Evolutionary conservation across 176 grass and related monocot species (phyloP).

Genomic region (Zoysia pacifica): DNA sequence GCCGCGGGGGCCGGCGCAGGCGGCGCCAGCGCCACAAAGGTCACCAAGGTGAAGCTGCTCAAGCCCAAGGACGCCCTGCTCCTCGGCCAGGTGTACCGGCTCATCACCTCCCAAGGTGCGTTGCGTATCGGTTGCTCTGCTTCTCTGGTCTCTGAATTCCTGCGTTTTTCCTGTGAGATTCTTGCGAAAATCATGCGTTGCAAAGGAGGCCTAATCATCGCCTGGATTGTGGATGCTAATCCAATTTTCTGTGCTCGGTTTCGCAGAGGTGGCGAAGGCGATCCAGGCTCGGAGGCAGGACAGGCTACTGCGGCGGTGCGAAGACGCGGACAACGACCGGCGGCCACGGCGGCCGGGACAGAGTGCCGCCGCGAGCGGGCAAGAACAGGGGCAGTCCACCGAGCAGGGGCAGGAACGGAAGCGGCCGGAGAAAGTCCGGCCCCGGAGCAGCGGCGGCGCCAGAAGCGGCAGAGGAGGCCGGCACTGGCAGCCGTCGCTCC

Average conservation of each 20-base stretch:
- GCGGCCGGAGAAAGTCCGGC: slow-evolving; percentile 39
- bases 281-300: slow-evolving; percentile 62
- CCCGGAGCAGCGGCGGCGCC: slow-evolving; percentile 4
- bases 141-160: background rate
- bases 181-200: too few species aligned
- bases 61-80: slow-evolving; percentile 69
- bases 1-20: background rate
- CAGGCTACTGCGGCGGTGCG: slow-evolving; percentile 39
- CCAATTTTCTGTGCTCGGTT: background rate
- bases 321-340: slow-evolving; percentile 9
- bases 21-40: slow-evolving; percentile 5
- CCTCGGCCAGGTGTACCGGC: slow-evolving; percentile 86
- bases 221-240: background rate
- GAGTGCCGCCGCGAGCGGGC: background rate
- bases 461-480: background rate
- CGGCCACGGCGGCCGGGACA: background rate
- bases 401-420: slow-evolving; percentile 19
- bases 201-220: too few species aligned
- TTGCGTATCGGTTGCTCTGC: background rate
- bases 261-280: slow-evolving; percentile 63
- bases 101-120: slow-evolving; percentile 87
- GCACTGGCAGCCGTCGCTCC: slow-evolving; percentile 51
- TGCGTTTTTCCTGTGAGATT: too few species aligned
- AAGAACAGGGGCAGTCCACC: slow-evolving; percentile 23
- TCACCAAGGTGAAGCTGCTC: slow-evolving; percentile 90